A percentile compares a stretch with the other conserved stretches of the same genome.
Conservation (phyloP, 1,139 yeast species). For the Taiozyma sp. region DNA sequence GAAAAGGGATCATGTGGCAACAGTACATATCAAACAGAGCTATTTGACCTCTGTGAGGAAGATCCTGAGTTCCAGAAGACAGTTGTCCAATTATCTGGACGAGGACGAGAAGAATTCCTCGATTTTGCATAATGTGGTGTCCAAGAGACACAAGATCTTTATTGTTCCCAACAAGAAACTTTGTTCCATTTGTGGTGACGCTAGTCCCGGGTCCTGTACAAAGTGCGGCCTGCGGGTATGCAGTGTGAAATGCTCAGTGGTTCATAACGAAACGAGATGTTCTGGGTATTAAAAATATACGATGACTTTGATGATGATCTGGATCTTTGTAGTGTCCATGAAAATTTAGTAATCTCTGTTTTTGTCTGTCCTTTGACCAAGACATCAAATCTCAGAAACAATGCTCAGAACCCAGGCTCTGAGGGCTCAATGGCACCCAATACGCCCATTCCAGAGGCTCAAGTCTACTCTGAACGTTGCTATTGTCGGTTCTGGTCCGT, state of each 20-base stretch:
- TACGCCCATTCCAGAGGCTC: neutral
- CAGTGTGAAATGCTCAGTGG: slow-evolving; percentile 31
- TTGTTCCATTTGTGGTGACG: slow-evolving; percentile 40
- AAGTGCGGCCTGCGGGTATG: slow-evolving; percentile 36
- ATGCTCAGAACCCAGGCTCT: neutral
- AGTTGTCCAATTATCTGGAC: slow-evolving; percentile 34
- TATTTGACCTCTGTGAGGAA: slow-evolving; percentile 27
- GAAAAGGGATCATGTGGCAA: slow-evolving; percentile 17
- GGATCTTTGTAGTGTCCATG: neutral
- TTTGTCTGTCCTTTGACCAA: neutral
- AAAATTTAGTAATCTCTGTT: neutral
- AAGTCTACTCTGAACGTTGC: slow-evolving; percentile 30
- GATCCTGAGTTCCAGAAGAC: slow-evolving; percentile 34
- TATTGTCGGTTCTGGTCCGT: slow-evolving; percentile 93
- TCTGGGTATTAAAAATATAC: slow-evolving; percentile 13
- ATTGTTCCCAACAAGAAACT: slow-evolving; percentile 32
- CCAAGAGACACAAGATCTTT: slow-evolving; percentile 16
- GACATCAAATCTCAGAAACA: neutral
- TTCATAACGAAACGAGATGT: slow-evolving; percentile 41
- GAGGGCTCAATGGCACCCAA: neutral
- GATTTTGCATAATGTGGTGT: slow-evolving; percentile 19
- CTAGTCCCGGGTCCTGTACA: slow-evolving; percentile 34
- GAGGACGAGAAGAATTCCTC: slow-evolving; percentile 29
- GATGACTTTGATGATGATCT: neutral
- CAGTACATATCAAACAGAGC: slow-evolving; percentile 19